These are phyloP conservation scores for Choanephora cucurbitarum DNA, from an alignment of 371 early-diverging fungal species.

Conservation along the genomic window DNA sequence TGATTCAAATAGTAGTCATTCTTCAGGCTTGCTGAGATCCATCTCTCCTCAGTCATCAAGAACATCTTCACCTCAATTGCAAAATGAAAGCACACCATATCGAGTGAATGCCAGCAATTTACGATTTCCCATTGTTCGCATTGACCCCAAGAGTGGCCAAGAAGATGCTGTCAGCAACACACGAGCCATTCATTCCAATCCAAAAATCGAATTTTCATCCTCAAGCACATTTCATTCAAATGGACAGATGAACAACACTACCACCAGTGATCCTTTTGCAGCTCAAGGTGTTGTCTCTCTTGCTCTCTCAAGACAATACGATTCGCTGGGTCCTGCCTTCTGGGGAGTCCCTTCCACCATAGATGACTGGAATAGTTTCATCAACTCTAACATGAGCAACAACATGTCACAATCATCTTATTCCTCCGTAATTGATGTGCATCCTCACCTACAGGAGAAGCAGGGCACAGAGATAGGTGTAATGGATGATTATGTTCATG, in stretches of 20 bases:
- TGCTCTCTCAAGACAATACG: slow-evolving; percentile 19
- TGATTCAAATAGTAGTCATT: not conserved
- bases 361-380: slow-evolving; percentile 29
- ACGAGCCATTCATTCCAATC: not conserved
- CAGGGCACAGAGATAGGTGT: slow-evolving; percentile 18
- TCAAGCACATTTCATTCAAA: not conserved
- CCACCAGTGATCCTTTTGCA: slow-evolving; percentile 24
- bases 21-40: not conserved
- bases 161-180: not conserved
- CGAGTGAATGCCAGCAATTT: slow-evolving; percentile 14
- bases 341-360: slow-evolving; percentile 29
- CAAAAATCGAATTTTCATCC: slow-evolving; percentile 6
- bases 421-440: slow-evolving; percentile 3
- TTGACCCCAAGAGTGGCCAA: not conserved
- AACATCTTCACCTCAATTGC: slow-evolving; percentile 4
- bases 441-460: slow-evolving; percentile 6
- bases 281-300: slow-evolving; percentile 37
- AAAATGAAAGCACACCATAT: not conserved
- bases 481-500: slow-evolving; percentile 13
- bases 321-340: slow-evolving; percentile 17
- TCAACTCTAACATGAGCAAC: slow-evolving; percentile 6
- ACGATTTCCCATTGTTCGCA: slow-evolving; percentile 8
- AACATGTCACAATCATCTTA: slow-evolving; percentile 5
- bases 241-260: not conserved
- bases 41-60: not conserved